Evolutionary conservation across 169 alveolate genomes (phyloP).

Genomic region (Plasmodium coatneyi): DNA sequence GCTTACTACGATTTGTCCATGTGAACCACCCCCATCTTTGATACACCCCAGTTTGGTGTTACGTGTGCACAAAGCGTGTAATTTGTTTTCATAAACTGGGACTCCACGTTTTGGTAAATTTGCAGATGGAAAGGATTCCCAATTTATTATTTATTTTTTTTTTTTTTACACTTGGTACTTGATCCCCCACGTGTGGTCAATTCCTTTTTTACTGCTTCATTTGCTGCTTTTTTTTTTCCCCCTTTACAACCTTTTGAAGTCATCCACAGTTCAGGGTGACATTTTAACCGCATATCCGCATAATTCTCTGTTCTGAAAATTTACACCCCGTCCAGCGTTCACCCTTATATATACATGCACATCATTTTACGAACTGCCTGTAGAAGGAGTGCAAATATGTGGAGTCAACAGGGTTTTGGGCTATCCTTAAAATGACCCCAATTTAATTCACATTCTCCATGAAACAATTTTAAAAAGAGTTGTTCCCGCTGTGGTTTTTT

Average conservation of each 20-base stretch:
- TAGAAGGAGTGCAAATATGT: not conserved
- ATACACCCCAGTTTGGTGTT: not conserved
- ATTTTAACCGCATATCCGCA: not conserved
- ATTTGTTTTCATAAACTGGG: not conserved
- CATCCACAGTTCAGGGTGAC: not conserved
- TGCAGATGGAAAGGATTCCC: not conserved
- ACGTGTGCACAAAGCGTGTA: not conserved
- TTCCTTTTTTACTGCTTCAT: not conserved
- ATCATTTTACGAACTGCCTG: not conserved
- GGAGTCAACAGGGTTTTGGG: not conserved
- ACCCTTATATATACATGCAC: not conserved
- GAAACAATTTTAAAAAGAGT: not conserved
- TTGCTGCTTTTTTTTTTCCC: not conserved
- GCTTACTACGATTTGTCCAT: conserved; percentile 52
- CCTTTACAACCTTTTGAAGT: not conserved
- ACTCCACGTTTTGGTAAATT: not conserved
- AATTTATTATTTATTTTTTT: not conserved
- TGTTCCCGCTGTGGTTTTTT: not conserved
- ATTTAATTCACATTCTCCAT: not conserved
- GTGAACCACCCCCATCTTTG: conserved; percentile 59
- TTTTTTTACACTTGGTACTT: conserved; percentile 1
- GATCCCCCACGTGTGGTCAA: not conserved
- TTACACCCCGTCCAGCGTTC: not conserved
- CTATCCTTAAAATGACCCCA: not conserved
- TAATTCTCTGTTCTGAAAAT: not conserved